These are phyloP conservation scores for Microsporum ferrugineum DNA, from an alignment of 2,329 filamentous ascomycete genomes.

Conservation along the genomic window DNA sequence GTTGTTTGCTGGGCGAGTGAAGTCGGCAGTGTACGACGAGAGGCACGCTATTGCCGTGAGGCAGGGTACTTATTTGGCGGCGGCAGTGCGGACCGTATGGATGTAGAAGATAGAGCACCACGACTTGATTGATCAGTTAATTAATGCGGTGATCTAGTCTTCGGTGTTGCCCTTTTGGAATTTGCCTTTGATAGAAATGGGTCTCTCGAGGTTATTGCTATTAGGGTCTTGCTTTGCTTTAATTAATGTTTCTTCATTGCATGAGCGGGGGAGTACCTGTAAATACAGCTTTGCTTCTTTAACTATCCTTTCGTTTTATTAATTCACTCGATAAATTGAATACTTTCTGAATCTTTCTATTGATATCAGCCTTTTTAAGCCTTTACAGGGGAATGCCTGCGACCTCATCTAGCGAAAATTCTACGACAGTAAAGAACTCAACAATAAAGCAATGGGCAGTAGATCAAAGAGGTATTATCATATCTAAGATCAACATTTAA, in stretches of 20 bases:
- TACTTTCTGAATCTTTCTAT: background rate
- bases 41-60: conserved; percentile 76
- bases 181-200: background rate
- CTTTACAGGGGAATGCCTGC: too few species aligned
- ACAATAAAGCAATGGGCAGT: background rate
- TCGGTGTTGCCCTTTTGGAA: background rate
- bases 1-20: conserved; percentile 94
- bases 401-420: too few species aligned
- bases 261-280: conserved; percentile 4
- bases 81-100: conserved; percentile 4
- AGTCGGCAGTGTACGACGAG: conserved; percentile 50
- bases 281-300: conserved; percentile 2
- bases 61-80: conserved; percentile 80
- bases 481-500: background rate
- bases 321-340: background rate
- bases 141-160: background rate
- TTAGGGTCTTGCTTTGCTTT: background rate
- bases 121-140: background rate
- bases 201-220: background rate
- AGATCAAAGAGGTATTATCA: conserved; percentile 1
- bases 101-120: background rate
- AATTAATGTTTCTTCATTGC: background rate
- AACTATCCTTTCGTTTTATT: background rate
- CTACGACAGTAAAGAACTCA: too few species aligned
- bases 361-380: background rate